Evolutionary conservation across 306 rosid genomes (phyloP), one percentile per base, ranked within the genome.

Genomic region (Glycine latifolia): DNA sequence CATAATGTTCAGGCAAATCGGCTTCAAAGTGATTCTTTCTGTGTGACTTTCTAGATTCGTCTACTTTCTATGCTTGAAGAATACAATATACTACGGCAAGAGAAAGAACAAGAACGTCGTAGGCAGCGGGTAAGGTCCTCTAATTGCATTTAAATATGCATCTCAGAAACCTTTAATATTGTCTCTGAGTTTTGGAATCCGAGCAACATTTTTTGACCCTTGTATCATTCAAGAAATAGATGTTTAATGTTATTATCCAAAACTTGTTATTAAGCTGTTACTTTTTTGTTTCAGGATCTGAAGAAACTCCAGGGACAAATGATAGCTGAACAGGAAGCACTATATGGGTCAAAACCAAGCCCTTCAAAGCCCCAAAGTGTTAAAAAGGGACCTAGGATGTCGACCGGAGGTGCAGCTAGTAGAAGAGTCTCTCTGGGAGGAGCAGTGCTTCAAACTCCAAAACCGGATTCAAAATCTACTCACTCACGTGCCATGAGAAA

Each of bases 321-420:
- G 84, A 87, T 96, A 74, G 98, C 99, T 0, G 99, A 96, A 87
- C 99, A 94, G 89, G 98, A 96, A 87, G 95, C 89, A 75, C 91
- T 87, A 74, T 95, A 90, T 78, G 98, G 99, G 83, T 92, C 98
- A 71, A 96, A 96, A 73, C 97, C 97, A 60, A 93, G 98, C 87
- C 98, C 99, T 60, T 89, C 94, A 14, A 96, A 92, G 88, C 85
- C 92, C 72, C 95, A 83, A 67, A 87, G 92, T 87, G 91, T 84
- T 0, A 96, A 89, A 84, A 96, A 91, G 76, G 91, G 74, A 52
- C 85, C 97, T 76, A 92, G 94, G 87, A 87, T 89, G 91, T 90
- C 96, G 80, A 89, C 92, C 1, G 99, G 98, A 71, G 91, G 98
- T 37, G 89, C 90, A 76, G 80, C 83, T 79, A 89, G 84, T 86